A percentile compares a stretch with the other conserved stretches of the same genome.
These are phyloP conservation scores for Rubus parviflorus DNA, from an alignment of 306 rosid genomes.

Conservation along the genomic window DNA sequence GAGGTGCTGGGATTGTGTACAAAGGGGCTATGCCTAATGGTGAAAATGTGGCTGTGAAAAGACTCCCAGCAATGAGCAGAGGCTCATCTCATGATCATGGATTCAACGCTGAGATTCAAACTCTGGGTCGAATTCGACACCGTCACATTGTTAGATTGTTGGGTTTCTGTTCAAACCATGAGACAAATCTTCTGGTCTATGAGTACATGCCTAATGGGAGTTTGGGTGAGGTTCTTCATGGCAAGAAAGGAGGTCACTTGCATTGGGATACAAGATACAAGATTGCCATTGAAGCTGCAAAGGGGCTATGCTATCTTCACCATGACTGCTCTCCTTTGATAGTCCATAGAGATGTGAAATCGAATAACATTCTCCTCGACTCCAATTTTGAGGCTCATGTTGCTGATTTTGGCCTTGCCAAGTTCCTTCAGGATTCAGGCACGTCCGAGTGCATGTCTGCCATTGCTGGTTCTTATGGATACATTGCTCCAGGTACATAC, in stretches of 20 bases:
- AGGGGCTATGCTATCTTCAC: slow-evolving; percentile 95
- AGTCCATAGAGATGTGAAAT: slow-evolving; percentile 90
- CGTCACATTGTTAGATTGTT: slow-evolving; percentile 85
- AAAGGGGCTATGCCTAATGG: slow-evolving; percentile 80
- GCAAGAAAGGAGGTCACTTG: slow-evolving; percentile 95
- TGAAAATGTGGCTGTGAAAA: slow-evolving; percentile 82
- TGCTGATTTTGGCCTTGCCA: slow-evolving; percentile 98
- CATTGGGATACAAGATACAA: slow-evolving; percentile 90
- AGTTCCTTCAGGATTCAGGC: slow-evolving; percentile 96
- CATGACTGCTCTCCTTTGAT: slow-evolving; percentile 96
- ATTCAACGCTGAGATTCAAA: slow-evolving; percentile 96
- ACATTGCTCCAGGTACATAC: slow-evolving; percentile 88
- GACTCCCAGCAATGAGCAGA: slow-evolving; percentile 86
- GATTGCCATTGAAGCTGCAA: slow-evolving; percentile 91
- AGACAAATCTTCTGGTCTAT: slow-evolving; percentile 89
- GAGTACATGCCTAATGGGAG: slow-evolving; percentile 99
- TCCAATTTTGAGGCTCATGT: slow-evolving; percentile 87
- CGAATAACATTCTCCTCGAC: slow-evolving; percentile 94
- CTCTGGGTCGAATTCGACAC: slow-evolving; percentile 85
- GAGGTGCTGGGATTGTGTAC: slow-evolving; percentile 99
- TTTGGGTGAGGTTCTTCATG: slow-evolving; percentile 93
- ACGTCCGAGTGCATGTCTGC: slow-evolving; percentile 99
- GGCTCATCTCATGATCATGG: slow-evolving; percentile 98
- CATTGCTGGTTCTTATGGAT: slow-evolving; percentile 97
- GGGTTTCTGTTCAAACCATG: slow-evolving; percentile 96